Evolutionary conservation across 163 green algal species (phyloP), one percentile per base, ranked within the genome.

Genomic region (Volvox carteri): DNA sequence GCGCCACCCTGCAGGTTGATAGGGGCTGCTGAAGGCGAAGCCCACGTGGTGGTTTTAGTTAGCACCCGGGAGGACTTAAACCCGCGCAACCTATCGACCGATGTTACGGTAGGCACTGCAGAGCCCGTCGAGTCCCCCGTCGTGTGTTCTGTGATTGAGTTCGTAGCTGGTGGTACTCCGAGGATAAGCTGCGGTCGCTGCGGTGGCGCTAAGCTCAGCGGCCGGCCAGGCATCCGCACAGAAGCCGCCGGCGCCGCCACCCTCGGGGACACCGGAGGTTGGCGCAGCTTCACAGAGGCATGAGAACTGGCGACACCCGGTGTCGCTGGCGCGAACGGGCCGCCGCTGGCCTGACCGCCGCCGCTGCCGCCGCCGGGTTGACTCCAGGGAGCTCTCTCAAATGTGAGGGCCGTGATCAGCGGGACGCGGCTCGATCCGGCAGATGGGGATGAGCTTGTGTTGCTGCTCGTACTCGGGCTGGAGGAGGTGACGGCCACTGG

Each of bases 311-410:
- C 62, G n/a, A 39, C 62, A 28, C 28, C 62, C 28, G 62, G 62
- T 5, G n/a, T 42, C n/a, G n/a, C 62, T 4, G 62, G 16, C 62
- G 62, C 14, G 28, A 39, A 2, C 25, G 62, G 62, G 3, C 62
- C 62, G n/a, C n/a, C n/a, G n/a, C n/a, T n/a, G n/a, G n/a, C n/a
- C 37, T 73, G n/a, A 73, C 54, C 54, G 54, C 39, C 50, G 78
- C 39, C n/a, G 25, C 41, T n/a, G 56, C 28, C 42, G 41, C 6
- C 18, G 56, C 33, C 16, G 41, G 58, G 25, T 11, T 37, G 37
- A 35, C 41, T 79, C 81, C 81, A 87, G 19, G 81, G 81, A n/a
- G 81, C 81, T 12, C 65, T 35, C 44, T 87, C 81, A 8, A 58
- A 73, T 9, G 81, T 46, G 1, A 87, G 33, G 35, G 81, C 81